These are phyloP conservation scores for Fusarium buxicola DNA, from an alignment of 2,329 filamentous ascomycete genomes.

Conservation along the genomic window DNA sequence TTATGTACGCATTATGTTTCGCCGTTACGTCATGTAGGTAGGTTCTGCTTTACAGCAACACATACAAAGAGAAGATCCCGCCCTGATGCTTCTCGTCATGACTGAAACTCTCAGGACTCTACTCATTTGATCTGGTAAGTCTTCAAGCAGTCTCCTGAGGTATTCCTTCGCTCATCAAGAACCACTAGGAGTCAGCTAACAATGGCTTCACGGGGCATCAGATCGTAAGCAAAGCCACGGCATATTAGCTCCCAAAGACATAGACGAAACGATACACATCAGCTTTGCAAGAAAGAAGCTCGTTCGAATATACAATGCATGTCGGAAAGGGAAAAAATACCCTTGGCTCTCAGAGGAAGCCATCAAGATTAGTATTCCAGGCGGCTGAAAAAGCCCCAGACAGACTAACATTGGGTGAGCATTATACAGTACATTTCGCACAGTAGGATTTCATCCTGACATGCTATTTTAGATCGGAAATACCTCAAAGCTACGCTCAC, in stretches of 20 bases:
- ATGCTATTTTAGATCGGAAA: constrained; percentile 18
- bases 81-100: neutral
- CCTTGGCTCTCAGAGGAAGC: neutral
- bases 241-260: no score
- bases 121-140: neutral
- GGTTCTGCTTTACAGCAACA: neutral
- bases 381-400: constrained; percentile 3
- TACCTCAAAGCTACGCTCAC: neutral
- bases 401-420: constrained; percentile 20
- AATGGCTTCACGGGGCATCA: neutral
- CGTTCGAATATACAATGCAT: neutral
- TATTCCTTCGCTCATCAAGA: neutral
- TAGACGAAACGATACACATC: no score
- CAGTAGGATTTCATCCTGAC: neutral
- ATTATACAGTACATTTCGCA: constrained; percentile 33
- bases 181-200: neutral
- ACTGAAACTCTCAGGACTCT: neutral
- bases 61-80: constrained; percentile 26
- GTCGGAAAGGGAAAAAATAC: neutral
- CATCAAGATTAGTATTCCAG: neutral
- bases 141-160: neutral
- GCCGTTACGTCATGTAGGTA: constrained; percentile 30
- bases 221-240: no score
- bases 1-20: constrained; percentile 44
- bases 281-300: neutral